A percentile compares a stretch with the other conserved stretches of the same genome.
Evolutionary conservation across 140 eudicot species (phyloP).

Genomic region (Bidens hawaiensis): DNA sequence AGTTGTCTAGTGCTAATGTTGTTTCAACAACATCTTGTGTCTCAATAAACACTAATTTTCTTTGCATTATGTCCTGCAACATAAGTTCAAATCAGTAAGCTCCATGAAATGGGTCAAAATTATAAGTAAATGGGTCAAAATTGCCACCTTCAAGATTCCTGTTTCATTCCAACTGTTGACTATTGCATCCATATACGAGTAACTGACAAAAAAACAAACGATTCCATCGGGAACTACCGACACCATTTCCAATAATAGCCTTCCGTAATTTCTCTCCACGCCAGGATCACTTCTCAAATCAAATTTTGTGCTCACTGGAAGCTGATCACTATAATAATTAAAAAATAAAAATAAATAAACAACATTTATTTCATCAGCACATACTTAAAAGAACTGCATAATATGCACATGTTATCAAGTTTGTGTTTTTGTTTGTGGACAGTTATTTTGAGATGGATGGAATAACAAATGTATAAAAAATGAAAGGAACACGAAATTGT

Average conservation of each 20-base stretch:
- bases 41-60: conserved; percentile 93
- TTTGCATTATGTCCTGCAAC: conserved; percentile 93
- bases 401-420: neutral
- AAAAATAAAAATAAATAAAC: too few relatives aligned
- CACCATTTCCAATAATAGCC: conserved; percentile 94
- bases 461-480: neutral
- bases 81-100: conserved; percentile 5
- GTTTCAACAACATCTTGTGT: conserved; percentile 99
- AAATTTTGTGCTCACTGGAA: conserved; percentile 94
- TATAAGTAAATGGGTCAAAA: neutral
- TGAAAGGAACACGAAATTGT: neutral
- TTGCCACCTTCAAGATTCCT: conserved; percentile 77
- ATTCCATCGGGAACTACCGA: conserved; percentile 98
- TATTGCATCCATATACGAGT: conserved; percentile 97
- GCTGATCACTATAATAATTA: conserved; percentile 81
- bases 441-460: neutral
- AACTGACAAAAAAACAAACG: conserved; percentile 95
- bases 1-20: conserved; percentile 91
- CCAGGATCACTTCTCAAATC: conserved; percentile 98
- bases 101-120: neutral
- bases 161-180: conserved; percentile 96
- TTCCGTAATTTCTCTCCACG: conserved; percentile 94
- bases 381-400: neutral
- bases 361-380: neutral
- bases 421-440: neutral